Evolutionary conservation across 1,284 basidiomycete genomes (phyloP), one percentile per base, ranked within the genome.

Genomic region (Abortiporus biennis): DNA sequence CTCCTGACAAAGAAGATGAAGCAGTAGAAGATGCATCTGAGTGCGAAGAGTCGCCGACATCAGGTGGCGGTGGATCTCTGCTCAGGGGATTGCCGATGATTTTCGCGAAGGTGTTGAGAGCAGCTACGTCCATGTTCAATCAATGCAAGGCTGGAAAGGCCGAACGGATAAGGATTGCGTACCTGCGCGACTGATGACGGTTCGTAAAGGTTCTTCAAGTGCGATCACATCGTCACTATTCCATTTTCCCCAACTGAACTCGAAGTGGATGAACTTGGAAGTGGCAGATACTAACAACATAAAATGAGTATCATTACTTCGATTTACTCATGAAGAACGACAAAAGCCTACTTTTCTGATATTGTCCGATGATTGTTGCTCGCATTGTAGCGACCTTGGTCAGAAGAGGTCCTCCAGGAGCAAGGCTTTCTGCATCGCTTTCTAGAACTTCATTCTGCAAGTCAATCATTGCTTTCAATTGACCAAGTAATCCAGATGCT

Each of bases 221-320:
- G 56, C 62, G 49, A 66, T 69, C 22, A 78, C 57, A 45, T 81
- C 78, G 6, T 64, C 61, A 2, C 74, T 74, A 33, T 73, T 76
- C 50, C 78, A 70, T 6, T 71, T 62, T 3, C 78, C 77, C 47
- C 70, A 65, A 24, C 69, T 77, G 39, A 76, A 65, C 51, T 81
- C 78, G 4, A 72, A 57, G 43, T 74, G 70, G 1, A 75, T 65
- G 47, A 78, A 64, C 15, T 63, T 62, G 32, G 71, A 63, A 48
- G 72, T 71, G 1, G 54, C 58, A 3, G 59, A 52, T 15, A 78
- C 58, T 68, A 9, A 8, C 49, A 35, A 20, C 29, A 25, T 31
- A 20, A 38, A 22, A 29, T 22, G 22, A n/a, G 20, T 25, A 30
- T 24, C 15, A 8, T 16, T 23, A 11, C 5, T 16, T 8, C n/a